Percentiles rank a stretch among this genome's conserved stretches.
Evolutionary conservation across 345 rosid species (phyloP).

Genomic region (Tarenaya hassleriana): DNA sequence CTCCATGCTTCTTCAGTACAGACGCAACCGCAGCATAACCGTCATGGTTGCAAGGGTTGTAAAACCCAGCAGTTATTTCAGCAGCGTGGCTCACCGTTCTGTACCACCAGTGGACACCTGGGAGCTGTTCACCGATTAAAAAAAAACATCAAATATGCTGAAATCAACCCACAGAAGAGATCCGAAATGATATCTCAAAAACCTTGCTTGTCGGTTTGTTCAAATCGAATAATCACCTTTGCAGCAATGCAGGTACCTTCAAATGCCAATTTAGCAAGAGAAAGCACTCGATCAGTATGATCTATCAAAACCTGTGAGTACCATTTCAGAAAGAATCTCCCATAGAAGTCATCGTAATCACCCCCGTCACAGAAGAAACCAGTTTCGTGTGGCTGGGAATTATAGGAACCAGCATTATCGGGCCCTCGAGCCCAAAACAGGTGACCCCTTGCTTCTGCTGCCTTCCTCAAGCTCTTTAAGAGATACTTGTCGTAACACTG

Average conservation of each 20-base stretch:
- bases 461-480: constrained; percentile 65
- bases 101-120: constrained; percentile 97
- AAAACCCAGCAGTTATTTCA: constrained; percentile 85
- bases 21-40: constrained; percentile 73
- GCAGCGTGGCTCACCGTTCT: constrained; percentile 96
- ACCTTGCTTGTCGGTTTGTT: not conserved
- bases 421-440: constrained; percentile 86
- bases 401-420: constrained; percentile 81
- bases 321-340: constrained; percentile 96
- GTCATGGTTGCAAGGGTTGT: constrained; percentile 86
- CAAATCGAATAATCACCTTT: constrained; percentile 50
- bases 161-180: not conserved
- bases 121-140: constrained; percentile 61
- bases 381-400: constrained; percentile 79
- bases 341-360: constrained; percentile 81
- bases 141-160: constrained; percentile 16
- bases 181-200: not conserved
- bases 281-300: constrained; percentile 76
- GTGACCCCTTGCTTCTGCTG: constrained; percentile 79
- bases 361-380: constrained; percentile 97
- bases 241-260: constrained; percentile 63
- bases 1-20: constrained; percentile 67
- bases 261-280: constrained; percentile 80
- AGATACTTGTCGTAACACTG: constrained; percentile 93
- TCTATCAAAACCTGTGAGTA: constrained; percentile 70